Evolutionary conservation across 345 rosid genomes (phyloP), one percentile per base, ranked within the genome.

Genomic region (Populus nigra): DNA sequence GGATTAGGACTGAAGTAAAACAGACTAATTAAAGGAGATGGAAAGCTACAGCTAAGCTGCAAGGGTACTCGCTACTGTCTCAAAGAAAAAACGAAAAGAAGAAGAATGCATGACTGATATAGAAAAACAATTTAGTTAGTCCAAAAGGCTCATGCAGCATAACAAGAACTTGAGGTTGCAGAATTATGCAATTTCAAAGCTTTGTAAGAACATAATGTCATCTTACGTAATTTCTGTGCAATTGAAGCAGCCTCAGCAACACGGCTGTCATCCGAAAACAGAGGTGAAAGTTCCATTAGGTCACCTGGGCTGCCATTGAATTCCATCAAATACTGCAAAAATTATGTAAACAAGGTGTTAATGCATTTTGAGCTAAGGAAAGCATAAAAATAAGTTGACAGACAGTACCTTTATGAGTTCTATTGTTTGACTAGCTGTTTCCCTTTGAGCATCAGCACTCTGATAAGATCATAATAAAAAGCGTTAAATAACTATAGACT

Each of bases 381-480:
- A 25, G 27, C 53, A 63, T 55, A 74, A 47, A 74, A 78, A 57
- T 35, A 79, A 76, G 76, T 75, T 70, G 65, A 61, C 36, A 68
- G 43, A 66, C 22, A 83, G 55, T 85, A 94, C 99, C 95, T 96
- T 96, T 78, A 96, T 91, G 77, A 94, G 98, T 73, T 96, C 99
- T 83, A 96, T 96, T 20, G 98, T 91, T 83, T 92, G 99, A 83
- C 98, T 91, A 76, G 99, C 98, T 62, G 97, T 96, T 85, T 92
- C 99, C 73, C 99, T 89, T 83, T 96, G 99, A 83, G 99, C 94
- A 89, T 96, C 98, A 81, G 98, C 97, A 91, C 95, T 96, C 99
- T 96, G 89, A 80, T 27, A 78, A 85, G 73, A 45, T 29, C 70
- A 73, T 20, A 61, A 72, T 68, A 36, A 76, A 72, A 65, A n/a